Conservation (phyloP, 805 yeast species). For the Candida germanica region DNA sequence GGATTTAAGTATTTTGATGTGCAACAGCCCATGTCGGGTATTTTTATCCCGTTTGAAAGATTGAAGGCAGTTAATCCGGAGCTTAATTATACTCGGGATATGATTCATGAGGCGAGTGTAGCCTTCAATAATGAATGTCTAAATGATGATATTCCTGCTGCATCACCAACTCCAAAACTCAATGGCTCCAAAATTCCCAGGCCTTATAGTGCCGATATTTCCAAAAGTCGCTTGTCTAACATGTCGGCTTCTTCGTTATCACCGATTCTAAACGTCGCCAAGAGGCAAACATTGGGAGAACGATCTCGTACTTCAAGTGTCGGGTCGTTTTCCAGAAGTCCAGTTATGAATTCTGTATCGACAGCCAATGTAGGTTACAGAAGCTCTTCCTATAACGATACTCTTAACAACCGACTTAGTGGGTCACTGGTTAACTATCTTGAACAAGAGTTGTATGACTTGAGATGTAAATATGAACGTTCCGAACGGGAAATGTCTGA, state of each 20-base stretch:
- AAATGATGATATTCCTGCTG: slow-evolving; percentile 1
- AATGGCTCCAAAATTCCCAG: neutral
- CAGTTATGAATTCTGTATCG: slow-evolving; percentile 1
- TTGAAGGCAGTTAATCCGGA: slow-evolving; percentile 34
- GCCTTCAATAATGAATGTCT: slow-evolving; percentile 5
- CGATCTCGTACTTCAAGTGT: slow-evolving; percentile 11
- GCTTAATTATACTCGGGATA: slow-evolving; percentile 14
- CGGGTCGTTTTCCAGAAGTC: slow-evolving; percentile 9
- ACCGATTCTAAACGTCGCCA: neutral
- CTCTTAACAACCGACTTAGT: neutral
- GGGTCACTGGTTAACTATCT: slow-evolving; percentile 5
- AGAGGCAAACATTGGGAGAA: slow-evolving; percentile 7
- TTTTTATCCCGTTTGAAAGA: slow-evolving; percentile 63
- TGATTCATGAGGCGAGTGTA: slow-evolving; percentile 11
- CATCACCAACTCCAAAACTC: neutral
- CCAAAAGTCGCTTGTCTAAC: neutral
- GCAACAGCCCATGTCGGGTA: slow-evolving; percentile 60
- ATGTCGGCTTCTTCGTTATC: slow-evolving; percentile 1
- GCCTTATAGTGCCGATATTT: slow-evolving; percentile 6
- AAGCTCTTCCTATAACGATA: slow-evolving; percentile 7
- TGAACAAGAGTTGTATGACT: slow-evolving; percentile 16
- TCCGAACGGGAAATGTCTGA: slow-evolving; percentile 34
- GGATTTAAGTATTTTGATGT: slow-evolving; percentile 72
- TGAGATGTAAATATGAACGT: slow-evolving; percentile 21
- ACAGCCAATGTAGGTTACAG: slow-evolving; percentile 2